Percentiles rank a stretch among this genome's conserved stretches.
These are phyloP conservation scores for Citrus reticulata DNA, from an alignment of 345 rosid species.

Conservation along the genomic window DNA sequence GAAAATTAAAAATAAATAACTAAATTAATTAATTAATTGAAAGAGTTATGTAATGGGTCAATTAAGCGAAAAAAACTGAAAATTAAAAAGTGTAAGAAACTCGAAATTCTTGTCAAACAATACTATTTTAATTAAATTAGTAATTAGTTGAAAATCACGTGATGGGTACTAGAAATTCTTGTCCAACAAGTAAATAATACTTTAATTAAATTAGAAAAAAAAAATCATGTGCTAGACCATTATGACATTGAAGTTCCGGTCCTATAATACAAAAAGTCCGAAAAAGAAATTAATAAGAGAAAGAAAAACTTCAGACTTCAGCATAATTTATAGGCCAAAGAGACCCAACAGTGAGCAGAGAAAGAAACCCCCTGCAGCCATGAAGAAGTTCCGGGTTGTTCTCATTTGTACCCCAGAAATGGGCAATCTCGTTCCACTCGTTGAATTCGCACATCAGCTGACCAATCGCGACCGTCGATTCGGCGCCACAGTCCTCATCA, in stretches of 20 bases:
- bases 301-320: too few species aligned
- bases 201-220: not conserved
- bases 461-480: conserved; percentile 19
- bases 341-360: not conserved
- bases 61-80: not conserved
- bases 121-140: not conserved
- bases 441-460: conserved; percentile 25
- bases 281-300: too few species aligned
- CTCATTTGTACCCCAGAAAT: conserved; percentile 25
- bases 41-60: not conserved
- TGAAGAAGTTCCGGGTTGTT: conserved; percentile 3
- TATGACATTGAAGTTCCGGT: not conserved
- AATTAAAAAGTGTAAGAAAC: not conserved
- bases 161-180: not conserved
- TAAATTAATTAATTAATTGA: too few species aligned
- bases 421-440: conserved; percentile 26
- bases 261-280: not conserved
- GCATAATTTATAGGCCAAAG: not conserved
- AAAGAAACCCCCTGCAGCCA: not conserved
- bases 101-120: not conserved
- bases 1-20: too few species aligned
- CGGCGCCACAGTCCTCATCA: conserved; percentile 20
- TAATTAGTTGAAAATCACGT: not conserved
- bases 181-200: not conserved
- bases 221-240: not conserved